Conservation (phyloP, 495 filamentous ascomycete genomes). For the Penicillium paradoxum region DNA sequence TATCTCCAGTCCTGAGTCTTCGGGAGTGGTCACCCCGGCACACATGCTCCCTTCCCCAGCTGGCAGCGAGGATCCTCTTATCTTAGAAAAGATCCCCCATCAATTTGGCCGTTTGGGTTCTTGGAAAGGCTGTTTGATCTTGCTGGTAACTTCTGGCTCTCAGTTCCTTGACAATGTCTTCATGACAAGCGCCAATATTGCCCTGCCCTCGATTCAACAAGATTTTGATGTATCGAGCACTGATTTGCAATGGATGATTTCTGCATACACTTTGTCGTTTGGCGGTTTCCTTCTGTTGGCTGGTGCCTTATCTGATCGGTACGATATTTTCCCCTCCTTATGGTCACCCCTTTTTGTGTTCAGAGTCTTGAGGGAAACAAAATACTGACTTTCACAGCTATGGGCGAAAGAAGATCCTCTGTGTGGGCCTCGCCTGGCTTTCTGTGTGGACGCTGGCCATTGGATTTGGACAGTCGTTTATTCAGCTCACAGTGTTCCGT, state of each 20-base stretch:
- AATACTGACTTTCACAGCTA: constrained; percentile 20
- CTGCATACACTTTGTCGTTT: constrained; percentile 35
- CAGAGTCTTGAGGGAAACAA: neutral
- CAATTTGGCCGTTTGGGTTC: constrained; percentile 27
- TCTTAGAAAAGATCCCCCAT: constrained; percentile 22
- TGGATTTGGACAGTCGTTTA: constrained; percentile 34
- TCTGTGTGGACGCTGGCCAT: constrained; percentile 34
- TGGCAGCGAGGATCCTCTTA: constrained; percentile 16
- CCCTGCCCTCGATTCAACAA: constrained; percentile 32
- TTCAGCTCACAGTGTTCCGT: constrained; percentile 33
- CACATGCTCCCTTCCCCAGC: constrained; percentile 14
- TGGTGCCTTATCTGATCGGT: constrained; percentile 35
- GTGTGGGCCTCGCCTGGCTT: constrained; percentile 30
- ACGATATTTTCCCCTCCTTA: constrained; percentile 3
- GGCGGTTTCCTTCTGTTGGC: constrained; percentile 33
- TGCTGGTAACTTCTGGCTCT: constrained; percentile 35
- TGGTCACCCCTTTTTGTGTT: too few relatives aligned
- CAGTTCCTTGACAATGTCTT: constrained; percentile 39
- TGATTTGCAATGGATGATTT: constrained; percentile 40
- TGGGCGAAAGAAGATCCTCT: constrained; percentile 33
- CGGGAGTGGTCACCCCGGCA: constrained; percentile 1
- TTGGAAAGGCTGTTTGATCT: constrained; percentile 32
- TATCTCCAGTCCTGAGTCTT: constrained; percentile 17
- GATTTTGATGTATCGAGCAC: constrained; percentile 31
- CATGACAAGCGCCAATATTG: constrained; percentile 38